Evolutionary conservation across 352 stramenopile genomes (phyloP), one percentile per base, ranked within the genome.

Genomic region (Sclerospora graminicola): DNA sequence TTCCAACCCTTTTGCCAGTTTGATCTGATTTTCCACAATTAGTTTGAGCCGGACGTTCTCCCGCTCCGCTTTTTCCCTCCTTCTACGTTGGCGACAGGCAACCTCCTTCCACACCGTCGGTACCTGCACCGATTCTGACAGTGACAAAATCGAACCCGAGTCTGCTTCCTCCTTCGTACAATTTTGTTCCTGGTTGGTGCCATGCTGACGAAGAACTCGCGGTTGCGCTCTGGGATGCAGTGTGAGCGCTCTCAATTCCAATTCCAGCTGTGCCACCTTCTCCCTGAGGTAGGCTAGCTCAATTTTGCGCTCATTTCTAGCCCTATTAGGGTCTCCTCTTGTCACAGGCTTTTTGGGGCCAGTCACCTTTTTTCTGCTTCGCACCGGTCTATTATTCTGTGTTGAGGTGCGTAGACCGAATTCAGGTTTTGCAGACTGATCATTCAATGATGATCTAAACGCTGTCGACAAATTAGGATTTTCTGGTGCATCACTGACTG

Each of bases 211-310:
- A 72, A 82, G 44, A 52, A 60, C 30, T 65, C 39, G 35, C 72
- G 44, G 43, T 33, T 60, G 42, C 2, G 29, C 19, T 27, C 52
- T 57, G 21, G 57, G 47, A 44, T 63, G 57, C 5, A 66, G 44
- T 37, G 53, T 42, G 2, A 83, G 37, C 6, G 66, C 69, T 7
- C 37, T 59, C 28, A 87, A 42, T 50, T 87, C 82, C n/a, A 69
- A 54, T 33, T 84, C 65, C 42, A 87, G 37, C 13, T 60, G 64
- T 10, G 79, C 49, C 14, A 72, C 72, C 51, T 87, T 87, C 44
- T 84, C 59, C 31, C 80, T 66, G 7, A 90, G 45, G 46, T 83
- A 90, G 0, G 57, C 55, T 10, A 79, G 61, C 18, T 90, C 78
- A 16, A 88, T 75, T 40, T 88, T 88, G 4, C 58, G 38, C 36